Conservation (phyloP, 2,329 filamentous ascomycete genomes). For the Tricladium varicosporioides region DNA sequence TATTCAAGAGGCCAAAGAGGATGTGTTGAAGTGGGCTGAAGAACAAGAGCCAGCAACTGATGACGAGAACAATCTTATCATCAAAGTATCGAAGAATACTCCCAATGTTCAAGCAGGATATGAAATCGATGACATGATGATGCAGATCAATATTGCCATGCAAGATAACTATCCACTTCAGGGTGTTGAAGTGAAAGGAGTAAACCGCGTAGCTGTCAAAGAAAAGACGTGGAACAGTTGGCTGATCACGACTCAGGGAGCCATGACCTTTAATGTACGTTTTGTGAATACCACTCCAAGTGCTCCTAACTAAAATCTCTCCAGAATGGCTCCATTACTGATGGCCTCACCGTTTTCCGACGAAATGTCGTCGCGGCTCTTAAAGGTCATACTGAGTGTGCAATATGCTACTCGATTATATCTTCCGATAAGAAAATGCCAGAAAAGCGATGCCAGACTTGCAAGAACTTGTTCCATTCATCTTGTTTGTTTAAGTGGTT, state of each 20-base stretch:
- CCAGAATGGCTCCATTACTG: conserved; percentile 78
- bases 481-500: conserved; percentile 97
- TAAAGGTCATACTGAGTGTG: conserved; percentile 91
- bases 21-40: conserved; percentile 66
- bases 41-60: conserved; percentile 46
- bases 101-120: conserved; percentile 82
- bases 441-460: conserved; percentile 87
- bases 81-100: conserved; percentile 70
- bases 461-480: conserved; percentile 90
- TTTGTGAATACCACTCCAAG: background rate
- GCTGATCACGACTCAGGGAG: conserved; percentile 84
- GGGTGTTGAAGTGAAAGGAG: conserved; percentile 69
- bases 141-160: conserved; percentile 77
- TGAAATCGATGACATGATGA: conserved; percentile 81
- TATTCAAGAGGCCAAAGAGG: conserved; percentile 62
- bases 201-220: conserved; percentile 81
- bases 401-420: conserved; percentile 95
- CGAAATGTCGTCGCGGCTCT: conserved; percentile 84
- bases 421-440: conserved; percentile 85
- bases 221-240: conserved; percentile 93
- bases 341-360: conserved; percentile 81
- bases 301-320: conserved; percentile 4
- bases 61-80: conserved; percentile 55
- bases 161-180: conserved; percentile 82
- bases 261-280: conserved; percentile 80